A percentile compares a stretch with the other conserved stretches of the same genome.
These are phyloP conservation scores for Suillus ampliporus DNA, from an alignment of 768 basidiomycete genomes.

Conservation along the genomic window DNA sequence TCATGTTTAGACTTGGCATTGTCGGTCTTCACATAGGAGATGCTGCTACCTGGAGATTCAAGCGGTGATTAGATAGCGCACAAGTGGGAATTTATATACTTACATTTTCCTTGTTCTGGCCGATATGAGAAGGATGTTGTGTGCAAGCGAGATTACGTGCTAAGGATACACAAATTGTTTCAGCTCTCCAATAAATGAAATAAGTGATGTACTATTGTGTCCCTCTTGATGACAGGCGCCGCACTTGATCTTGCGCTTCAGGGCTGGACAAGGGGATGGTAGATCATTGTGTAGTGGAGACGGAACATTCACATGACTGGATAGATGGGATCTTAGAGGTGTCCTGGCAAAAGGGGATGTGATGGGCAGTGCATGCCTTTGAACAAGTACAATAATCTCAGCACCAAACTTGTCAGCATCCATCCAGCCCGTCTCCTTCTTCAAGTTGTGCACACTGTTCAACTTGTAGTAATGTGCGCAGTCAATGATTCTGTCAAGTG, in stretches of 20 bases:
- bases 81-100: no score
- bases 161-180: no score
- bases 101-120: no score
- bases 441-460: constrained; percentile 12
- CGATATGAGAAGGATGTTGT: no score
- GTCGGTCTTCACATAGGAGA: no score
- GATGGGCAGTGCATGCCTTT: not conserved
- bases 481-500: constrained; percentile 27
- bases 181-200: no score
- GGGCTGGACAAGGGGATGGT: not conserved
- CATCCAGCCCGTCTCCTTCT: constrained; percentile 27
- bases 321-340: constrained; percentile 9
- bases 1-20: no score
- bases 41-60: no score
- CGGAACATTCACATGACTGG: no score
- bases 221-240: constrained; percentile 8
- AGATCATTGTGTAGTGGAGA: not conserved
- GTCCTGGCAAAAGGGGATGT: constrained; percentile 1
- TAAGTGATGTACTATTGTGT: constrained; percentile 11
- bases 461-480: constrained; percentile 33
- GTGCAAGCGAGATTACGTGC: no score
- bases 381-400: constrained; percentile 2
- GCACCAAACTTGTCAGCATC: not conserved
- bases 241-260: constrained; percentile 7
- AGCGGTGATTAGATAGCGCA: no score